A percentile compares a stretch with the other conserved stretches of the same genome.
These are phyloP conservation scores for Ogataea naganishii DNA, from an alignment of 805 yeast species.

Conservation along the genomic window DNA sequence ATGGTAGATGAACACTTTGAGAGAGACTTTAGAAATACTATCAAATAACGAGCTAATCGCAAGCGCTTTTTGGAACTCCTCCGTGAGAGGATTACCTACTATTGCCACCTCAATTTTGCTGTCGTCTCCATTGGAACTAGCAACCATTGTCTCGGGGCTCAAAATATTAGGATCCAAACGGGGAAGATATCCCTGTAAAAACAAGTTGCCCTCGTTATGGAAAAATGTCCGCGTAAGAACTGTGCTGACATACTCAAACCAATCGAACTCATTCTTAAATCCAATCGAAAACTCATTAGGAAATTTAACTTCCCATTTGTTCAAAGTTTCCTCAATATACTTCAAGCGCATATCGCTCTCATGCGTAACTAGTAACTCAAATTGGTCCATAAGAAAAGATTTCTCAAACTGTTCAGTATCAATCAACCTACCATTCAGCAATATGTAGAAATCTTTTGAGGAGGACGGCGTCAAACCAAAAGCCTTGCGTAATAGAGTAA, in stretches of 20 bases:
- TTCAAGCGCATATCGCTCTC: conserved; percentile 39
- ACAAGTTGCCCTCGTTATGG: conserved; percentile 26
- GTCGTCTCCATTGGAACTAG: conserved; percentile 4
- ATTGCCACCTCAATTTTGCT: conserved; percentile 45
- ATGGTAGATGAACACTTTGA: conserved; percentile 44
- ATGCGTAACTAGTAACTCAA: conserved; percentile 32
- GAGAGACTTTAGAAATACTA: conserved; percentile 41
- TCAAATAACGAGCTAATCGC: conserved; percentile 30
- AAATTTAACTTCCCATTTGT: conserved; percentile 14
- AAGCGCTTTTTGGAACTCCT: conserved; percentile 54
- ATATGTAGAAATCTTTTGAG: conserved; percentile 24
- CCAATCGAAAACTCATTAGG: neutral
- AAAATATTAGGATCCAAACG: conserved; percentile 3
- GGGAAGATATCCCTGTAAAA: conserved; percentile 5
- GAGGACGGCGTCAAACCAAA: conserved; percentile 4
- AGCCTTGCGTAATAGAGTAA: conserved; percentile 1
- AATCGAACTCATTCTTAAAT: conserved; percentile 9
- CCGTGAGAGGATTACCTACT: conserved; percentile 66
- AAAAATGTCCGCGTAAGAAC: conserved; percentile 13
- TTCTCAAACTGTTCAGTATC: conserved; percentile 22
- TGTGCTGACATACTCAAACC: conserved; percentile 17
- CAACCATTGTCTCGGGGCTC: conserved; percentile 6
- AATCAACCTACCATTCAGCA: conserved; percentile 48
- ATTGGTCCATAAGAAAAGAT: conserved; percentile 14
- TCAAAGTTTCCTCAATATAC: conserved; percentile 11